A percentile compares a stretch with the other conserved stretches of the same genome.
These are phyloP conservation scores for Curvularia sp. DNA, from an alignment of 2,329 filamentous ascomycete genomes.

Conservation along the genomic window DNA sequence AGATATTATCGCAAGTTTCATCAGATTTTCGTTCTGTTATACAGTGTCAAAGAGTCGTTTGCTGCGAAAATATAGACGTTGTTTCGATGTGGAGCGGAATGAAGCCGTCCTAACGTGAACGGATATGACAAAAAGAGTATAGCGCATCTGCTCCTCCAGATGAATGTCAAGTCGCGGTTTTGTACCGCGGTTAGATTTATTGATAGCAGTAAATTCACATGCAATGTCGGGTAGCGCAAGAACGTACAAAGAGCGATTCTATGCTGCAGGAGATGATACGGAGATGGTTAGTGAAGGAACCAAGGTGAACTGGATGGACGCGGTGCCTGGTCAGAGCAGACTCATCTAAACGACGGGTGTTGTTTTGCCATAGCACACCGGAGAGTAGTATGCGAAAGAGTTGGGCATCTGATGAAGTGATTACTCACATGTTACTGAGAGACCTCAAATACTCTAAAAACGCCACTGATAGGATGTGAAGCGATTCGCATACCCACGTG, in stretches of 20 bases:
- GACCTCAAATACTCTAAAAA: slow-evolving; percentile 6
- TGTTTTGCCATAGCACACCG: background rate
- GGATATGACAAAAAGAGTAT: background rate
- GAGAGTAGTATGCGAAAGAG: too few relatives aligned
- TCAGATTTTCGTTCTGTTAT: background rate
- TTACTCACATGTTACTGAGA: slow-evolving; percentile 3
- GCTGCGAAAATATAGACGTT: background rate
- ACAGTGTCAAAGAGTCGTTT: too few relatives aligned
- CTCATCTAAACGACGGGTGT: background rate
- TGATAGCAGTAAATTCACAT: background rate
- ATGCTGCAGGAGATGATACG: background rate
- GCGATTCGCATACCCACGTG: background rate
- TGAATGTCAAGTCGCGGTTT: background rate
- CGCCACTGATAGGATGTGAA: slow-evolving; percentile 6
- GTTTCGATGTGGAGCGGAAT: background rate
- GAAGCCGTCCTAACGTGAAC: background rate
- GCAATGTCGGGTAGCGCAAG: background rate
- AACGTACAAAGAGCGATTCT: background rate
- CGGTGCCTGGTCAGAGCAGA: background rate
- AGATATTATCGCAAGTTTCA: background rate
- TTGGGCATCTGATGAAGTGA: too few relatives aligned
- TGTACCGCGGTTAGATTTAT: background rate
- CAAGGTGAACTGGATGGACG: background rate
- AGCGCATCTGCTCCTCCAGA: background rate
- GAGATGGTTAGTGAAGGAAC: background rate